Percentiles rank a stretch among this genome's conserved stretches.
phyloP scores from a whole-genome alignment of 305 asterid species.

The Withania somnifera region DNA sequence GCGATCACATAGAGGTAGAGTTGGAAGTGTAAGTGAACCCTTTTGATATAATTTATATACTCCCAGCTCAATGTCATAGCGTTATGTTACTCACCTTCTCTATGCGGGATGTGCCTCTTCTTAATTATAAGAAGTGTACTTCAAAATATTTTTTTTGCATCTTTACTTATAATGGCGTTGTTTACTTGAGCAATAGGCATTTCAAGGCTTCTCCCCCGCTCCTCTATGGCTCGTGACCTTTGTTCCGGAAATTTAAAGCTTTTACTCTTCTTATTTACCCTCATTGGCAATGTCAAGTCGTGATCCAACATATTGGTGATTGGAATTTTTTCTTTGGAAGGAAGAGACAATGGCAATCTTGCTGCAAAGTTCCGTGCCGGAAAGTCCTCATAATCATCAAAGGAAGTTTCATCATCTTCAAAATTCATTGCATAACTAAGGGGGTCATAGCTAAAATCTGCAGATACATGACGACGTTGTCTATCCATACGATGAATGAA shows the following conservation, averaged over 20 bases:
- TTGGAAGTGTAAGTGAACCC: not conserved
- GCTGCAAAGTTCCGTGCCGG: slow-evolving; percentile 21
- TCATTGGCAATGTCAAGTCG: not conserved
- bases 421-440: slow-evolving; percentile 55
- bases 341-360: slow-evolving; percentile 32
- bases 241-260: not conserved
- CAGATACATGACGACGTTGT: slow-evolving; percentile 48
- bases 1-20: not conserved
- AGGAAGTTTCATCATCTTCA: slow-evolving; percentile 15
- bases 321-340: not conserved
- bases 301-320: not conserved
- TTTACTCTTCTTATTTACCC: not conserved
- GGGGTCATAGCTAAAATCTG: slow-evolving; percentile 60
- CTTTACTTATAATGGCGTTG: not conserved
- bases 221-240: not conserved
- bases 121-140: not conserved
- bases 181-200: not conserved
- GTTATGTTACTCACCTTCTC: not conserved
- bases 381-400: slow-evolving; percentile 1
- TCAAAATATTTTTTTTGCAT: not conserved
- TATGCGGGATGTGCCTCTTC: not conserved
- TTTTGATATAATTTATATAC: not conserved
- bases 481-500: slow-evolving; percentile 29
- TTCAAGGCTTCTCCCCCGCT: not conserved
- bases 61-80: not conserved